phyloP scores from a whole-genome alignment of 805 yeast genomes.

The Saccharomycopsis sp. region DNA sequence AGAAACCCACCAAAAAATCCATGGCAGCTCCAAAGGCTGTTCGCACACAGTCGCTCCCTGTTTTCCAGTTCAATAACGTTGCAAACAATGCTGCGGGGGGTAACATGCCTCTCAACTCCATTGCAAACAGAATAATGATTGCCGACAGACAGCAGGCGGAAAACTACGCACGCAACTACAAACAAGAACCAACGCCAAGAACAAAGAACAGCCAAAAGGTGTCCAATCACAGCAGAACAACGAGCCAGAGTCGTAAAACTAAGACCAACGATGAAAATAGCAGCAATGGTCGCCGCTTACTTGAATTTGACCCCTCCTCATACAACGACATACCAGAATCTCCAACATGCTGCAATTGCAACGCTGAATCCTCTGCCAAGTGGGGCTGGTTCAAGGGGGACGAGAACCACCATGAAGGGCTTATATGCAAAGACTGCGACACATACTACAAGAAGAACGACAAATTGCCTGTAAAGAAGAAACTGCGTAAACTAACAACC shows the following conservation, averaged over 20 bases:
- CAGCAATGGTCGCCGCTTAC: neutral
- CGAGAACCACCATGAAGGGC: slow-evolving; percentile 9
- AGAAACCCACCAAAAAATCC: slow-evolving; percentile 1
- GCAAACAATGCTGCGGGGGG: neutral
- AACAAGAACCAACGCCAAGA: neutral
- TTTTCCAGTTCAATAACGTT: slow-evolving; percentile 3
- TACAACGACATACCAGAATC: slow-evolving; percentile 13
- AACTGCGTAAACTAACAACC: neutral
- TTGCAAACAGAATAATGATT: neutral
- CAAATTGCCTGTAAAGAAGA: slow-evolving; percentile 7
- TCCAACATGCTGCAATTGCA: slow-evolving; percentile 17
- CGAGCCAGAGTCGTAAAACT: neutral
- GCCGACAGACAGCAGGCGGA: neutral
- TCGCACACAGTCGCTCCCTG: slow-evolving; percentile 20
- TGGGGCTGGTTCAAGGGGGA: slow-evolving; percentile 16
- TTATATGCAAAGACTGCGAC: slow-evolving; percentile 18
- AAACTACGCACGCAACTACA: neutral
- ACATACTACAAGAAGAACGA: slow-evolving; percentile 14
- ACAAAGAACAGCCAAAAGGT: neutral
- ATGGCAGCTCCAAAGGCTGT: slow-evolving; percentile 18
- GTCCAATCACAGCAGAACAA: neutral
- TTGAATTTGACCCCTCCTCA: slow-evolving; percentile 5
- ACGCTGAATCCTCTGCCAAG: slow-evolving; percentile 4
- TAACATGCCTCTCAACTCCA: neutral
- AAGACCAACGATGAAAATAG: neutral